phyloP scores from a whole-genome alignment of 345 rosid species.

The Gossypium stocksii region DNA sequence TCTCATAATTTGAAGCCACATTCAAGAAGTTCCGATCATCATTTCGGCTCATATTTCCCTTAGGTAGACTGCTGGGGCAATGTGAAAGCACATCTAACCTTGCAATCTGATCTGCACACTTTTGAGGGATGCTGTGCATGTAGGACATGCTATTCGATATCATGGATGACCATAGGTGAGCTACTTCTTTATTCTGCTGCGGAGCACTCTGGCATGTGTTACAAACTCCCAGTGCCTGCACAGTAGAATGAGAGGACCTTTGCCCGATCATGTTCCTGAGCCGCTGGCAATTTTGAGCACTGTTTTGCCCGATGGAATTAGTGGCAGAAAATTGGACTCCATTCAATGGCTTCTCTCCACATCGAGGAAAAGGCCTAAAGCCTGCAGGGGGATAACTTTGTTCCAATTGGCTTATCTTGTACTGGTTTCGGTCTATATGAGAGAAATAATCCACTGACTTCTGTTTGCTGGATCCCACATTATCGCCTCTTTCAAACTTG shows the following conservation, averaged over 20 bases:
- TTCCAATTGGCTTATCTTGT: slow-evolving; percentile 28
- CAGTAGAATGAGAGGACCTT: slow-evolving; percentile 32
- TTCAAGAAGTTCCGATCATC: slow-evolving; percentile 31
- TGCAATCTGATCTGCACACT: slow-evolving; percentile 28
- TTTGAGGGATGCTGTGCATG: slow-evolving; percentile 34
- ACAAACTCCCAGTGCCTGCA: slow-evolving; percentile 35
- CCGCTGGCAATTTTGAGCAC: slow-evolving; percentile 40
- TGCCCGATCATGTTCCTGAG: slow-evolving; percentile 39
- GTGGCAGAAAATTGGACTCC: slow-evolving; percentile 37
- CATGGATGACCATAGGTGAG: slow-evolving; percentile 45
- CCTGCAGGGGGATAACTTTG: slow-evolving; percentile 36
- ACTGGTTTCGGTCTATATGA: slow-evolving; percentile 26
- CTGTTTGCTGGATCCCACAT: slow-evolving; percentile 26
- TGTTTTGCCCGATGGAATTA: slow-evolving; percentile 30
- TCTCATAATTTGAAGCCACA: slow-evolving; percentile 36
- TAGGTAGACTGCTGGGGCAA: slow-evolving; percentile 25
- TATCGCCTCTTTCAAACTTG: slow-evolving; percentile 25
- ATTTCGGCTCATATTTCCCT: slow-evolving; percentile 28
- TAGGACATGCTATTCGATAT: slow-evolving; percentile 43
- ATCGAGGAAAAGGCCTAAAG: slow-evolving; percentile 32
- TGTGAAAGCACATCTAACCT: slow-evolving; percentile 30
- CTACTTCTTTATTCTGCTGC: slow-evolving; percentile 44
- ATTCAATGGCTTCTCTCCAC: slow-evolving; percentile 40
- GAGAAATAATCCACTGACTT: slow-evolving; percentile 43
- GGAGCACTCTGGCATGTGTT: slow-evolving; percentile 44